Evolutionary conservation across 495 filamentous ascomycete genomes (phyloP), one percentile per base, ranked within the genome.

Genomic region (Chaetomidium leptoderma): DNA sequence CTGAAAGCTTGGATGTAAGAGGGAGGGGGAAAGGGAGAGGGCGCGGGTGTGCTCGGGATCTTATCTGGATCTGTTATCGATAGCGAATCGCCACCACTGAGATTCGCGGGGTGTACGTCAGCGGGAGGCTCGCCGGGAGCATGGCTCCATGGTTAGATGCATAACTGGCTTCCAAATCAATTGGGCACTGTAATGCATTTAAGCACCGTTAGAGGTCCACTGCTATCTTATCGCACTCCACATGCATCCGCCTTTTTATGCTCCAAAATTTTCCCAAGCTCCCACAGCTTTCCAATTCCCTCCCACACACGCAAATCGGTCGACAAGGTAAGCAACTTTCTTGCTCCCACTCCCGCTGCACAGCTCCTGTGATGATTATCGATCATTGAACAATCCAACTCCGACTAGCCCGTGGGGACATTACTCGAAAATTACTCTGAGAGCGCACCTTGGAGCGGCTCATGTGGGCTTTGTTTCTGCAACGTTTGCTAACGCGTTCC

Each of bases 371-470:
- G 77, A 81, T 74, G 75, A 78, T 70, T 3, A 48, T 33, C 72
- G 84, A 89, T 89, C 84, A 48, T 33, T 71, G 84, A 89, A 88
- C 84, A 90, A 89, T 90, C 87, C 86, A 90, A 88, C 70, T 84
- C 87, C 84, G 84, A 91, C 74, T 71, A 82, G 70, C 72, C 75
- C 78, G 74, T 88, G 86, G 80, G 84, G 86, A 89, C 73, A 68
- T 70, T 65, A 78, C 79, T 85, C 78, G 82, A 85, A 78, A 86
- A 84, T 83, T 84, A 83, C 78, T 71, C 85, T 88, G 86, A 89
- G 74, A 77, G 72, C 74, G 65, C 49, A 48, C 55, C 16, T 40
- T 60, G 30, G 47, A 49, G 45, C 47, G 36, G 44, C 30, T 57
- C 52, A 19, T 46, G 36, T 53, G 55, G 48, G 42, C 39, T 19